Conservation (phyloP, 2,329 filamentous ascomycete species). For the Diaporthe eres region DNA sequence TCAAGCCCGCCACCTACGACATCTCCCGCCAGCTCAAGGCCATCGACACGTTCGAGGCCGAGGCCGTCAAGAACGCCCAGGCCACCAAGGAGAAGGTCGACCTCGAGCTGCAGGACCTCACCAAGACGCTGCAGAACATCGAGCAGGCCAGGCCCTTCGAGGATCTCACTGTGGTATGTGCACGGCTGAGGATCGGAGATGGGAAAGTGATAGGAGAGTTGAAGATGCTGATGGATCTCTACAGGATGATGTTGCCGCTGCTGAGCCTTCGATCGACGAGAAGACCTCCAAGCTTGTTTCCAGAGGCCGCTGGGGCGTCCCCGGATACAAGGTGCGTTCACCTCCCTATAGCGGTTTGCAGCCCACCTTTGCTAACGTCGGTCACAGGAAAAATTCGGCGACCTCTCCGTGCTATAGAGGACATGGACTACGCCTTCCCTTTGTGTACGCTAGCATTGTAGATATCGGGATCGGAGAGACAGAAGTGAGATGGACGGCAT, state of each 20-base stretch:
- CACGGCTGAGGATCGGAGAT: conserved; percentile 31
- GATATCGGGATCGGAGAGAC: conserved; percentile 63
- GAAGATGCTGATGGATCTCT: conserved; percentile 49
- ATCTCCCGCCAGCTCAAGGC: conserved; percentile 95
- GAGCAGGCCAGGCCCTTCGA: conserved; percentile 96
- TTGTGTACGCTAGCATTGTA: conserved; percentile 81
- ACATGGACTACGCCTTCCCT: conserved; percentile 60
- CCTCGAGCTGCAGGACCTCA: conserved; percentile 91
- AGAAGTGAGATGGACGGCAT: conserved; percentile 40
- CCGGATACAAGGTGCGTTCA: conserved; percentile 93
- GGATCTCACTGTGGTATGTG: conserved; percentile 95
- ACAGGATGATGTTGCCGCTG: conserved; percentile 94
- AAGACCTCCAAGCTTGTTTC: conserved; percentile 94
- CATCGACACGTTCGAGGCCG: conserved; percentile 97
- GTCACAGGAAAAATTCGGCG: conserved; percentile 95
- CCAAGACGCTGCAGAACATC: conserved; percentile 97
- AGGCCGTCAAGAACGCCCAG: conserved; percentile 97
- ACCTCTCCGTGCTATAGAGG: conserved; percentile 92
- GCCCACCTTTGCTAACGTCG: conserved; percentile 59
- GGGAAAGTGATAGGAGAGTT: conserved; percentile 33
- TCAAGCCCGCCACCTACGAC: conserved; percentile 96
- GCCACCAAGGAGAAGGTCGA: conserved; percentile 97
- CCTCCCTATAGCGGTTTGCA: neutral
- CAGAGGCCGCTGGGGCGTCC: conserved; percentile 98
- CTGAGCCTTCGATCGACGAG: conserved; percentile 97